Conservation (phyloP, 306 rosid genomes). For the Coriaria nepalensis region DNA sequence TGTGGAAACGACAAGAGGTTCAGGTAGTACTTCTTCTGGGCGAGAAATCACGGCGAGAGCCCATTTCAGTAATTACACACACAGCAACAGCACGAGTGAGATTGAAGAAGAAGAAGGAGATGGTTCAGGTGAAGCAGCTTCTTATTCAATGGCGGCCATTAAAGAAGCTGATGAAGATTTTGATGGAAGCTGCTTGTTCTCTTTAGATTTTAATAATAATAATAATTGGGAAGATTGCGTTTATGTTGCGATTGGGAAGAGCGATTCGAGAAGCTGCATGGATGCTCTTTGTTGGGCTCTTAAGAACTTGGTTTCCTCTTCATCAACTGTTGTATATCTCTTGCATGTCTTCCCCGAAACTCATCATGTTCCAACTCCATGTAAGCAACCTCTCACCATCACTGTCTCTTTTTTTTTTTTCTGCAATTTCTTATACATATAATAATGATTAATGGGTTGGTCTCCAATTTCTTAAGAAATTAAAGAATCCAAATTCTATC, state of each 20-base stretch:
- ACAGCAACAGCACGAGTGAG: constrained; percentile 31
- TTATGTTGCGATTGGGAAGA: constrained; percentile 60
- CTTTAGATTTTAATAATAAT: constrained; percentile 11
- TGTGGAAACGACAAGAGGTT: too few relatives aligned
- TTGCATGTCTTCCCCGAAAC: constrained; percentile 54
- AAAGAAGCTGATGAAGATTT: constrained; percentile 7
- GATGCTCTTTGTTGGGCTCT: constrained; percentile 55
- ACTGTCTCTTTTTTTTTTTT: background rate
- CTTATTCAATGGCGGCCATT: too few relatives aligned
- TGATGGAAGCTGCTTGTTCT: constrained; percentile 12
- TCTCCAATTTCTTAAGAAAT: too few relatives aligned
- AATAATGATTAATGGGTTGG: background rate
- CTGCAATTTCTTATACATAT: constrained; percentile 6
- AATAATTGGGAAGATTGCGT: constrained; percentile 28
- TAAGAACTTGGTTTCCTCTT: constrained; percentile 26
- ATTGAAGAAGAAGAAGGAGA: constrained; percentile 64
- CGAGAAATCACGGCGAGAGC: too few relatives aligned
- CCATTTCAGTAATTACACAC: background rate
- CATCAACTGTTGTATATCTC: constrained; percentile 38
- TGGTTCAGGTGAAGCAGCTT: too few relatives aligned
- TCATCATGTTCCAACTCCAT: constrained; percentile 52
- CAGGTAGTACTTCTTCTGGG: too few relatives aligned
- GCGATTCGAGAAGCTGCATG: constrained; percentile 46
- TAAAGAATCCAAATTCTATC: too few relatives aligned
- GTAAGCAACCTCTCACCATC: constrained; percentile 22